Evolutionary conservation across 768 basidiomycete species (phyloP).

Genomic region (Suillus tomentosus): DNA sequence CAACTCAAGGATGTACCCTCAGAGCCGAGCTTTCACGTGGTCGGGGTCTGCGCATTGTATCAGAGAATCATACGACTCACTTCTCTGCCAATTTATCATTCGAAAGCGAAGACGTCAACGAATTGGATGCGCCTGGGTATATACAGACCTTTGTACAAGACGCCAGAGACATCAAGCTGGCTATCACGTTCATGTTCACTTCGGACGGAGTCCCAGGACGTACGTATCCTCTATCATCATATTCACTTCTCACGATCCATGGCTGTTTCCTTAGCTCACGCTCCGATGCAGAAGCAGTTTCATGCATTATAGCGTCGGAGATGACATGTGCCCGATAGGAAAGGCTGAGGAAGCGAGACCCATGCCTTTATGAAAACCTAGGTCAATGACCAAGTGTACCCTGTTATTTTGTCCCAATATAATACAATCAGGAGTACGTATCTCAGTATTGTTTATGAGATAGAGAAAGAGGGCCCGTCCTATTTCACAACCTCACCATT

Average conservation of each 20-base stretch:
- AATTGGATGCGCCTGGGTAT: conserved; percentile 57
- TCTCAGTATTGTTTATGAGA: conserved; percentile 42
- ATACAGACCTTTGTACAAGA: conserved; percentile 52
- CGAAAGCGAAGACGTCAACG: conserved; percentile 43
- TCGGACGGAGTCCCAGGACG: conserved; percentile 44
- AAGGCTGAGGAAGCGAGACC: conserved; percentile 46
- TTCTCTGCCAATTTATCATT: conserved; percentile 61
- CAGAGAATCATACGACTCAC: conserved; percentile 61
- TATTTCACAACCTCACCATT: neutral
- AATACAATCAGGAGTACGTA: conserved; percentile 40
- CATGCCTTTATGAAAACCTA: conserved; percentile 45
- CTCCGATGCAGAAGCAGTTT: conserved; percentile 67
- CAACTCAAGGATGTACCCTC: conserved; percentile 57
- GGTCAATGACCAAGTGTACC: conserved; percentile 45
- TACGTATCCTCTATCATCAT: conserved; percentile 34
- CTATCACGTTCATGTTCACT: conserved; percentile 45
- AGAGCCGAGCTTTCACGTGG: conserved; percentile 55
- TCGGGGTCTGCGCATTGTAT: conserved; percentile 53
- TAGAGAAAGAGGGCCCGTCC: conserved; percentile 52
- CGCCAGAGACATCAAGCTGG: conserved; percentile 50
- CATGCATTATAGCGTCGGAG: conserved; percentile 55
- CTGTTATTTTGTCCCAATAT: conserved; percentile 46
- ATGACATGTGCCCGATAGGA: conserved; percentile 50
- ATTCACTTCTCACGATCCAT: conserved; percentile 27
- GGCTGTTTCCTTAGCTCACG: conserved; percentile 64